A percentile compares a stretch with the other conserved stretches of the same genome.
Evolutionary conservation across 2,329 filamentous ascomycete species (phyloP).

Genomic region (Colletotrichum orchidophilum): DNA sequence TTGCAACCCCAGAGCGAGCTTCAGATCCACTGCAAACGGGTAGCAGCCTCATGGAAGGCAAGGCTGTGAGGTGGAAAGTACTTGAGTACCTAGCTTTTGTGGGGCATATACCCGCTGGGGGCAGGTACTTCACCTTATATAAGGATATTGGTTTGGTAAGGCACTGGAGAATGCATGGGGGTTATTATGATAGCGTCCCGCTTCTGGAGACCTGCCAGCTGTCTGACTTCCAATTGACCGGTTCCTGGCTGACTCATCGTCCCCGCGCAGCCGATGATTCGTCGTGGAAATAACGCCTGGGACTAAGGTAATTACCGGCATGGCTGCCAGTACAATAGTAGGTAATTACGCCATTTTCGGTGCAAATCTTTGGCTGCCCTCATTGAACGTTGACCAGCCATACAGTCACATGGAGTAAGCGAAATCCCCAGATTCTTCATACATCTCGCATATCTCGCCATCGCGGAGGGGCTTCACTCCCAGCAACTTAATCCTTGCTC

Average conservation of each 20-base stretch:
- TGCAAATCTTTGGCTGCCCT: slow-evolving; percentile 18
- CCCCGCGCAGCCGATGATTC: slow-evolving; percentile 19
- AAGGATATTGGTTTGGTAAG: slow-evolving; percentile 4
- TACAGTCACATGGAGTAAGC: slow-evolving; percentile 9
- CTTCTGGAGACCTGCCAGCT: not conserved
- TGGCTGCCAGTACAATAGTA: not conserved
- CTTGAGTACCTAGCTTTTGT: not conserved
- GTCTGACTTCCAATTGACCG: not conserved
- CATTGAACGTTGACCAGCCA: slow-evolving; percentile 8
- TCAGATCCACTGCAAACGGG: slow-evolving; percentile 28
- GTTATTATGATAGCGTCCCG: not conserved
- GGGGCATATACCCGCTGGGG: slow-evolving; percentile 1
- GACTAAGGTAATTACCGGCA: not conserved
- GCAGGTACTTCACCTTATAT: no score
- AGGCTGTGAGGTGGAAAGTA: slow-evolving; percentile 14
- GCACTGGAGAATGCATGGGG: not conserved
- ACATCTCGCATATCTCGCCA: slow-evolving; percentile 26
- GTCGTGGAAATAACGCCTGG: not conserved
- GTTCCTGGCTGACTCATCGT: slow-evolving; percentile 20
- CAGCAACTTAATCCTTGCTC: not conserved
- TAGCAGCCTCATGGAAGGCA: slow-evolving; percentile 32
- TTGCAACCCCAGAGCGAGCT: slow-evolving; percentile 26
- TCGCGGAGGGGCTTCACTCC: not conserved
- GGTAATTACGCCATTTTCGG: slow-evolving; percentile 32
- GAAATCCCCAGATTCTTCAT: slow-evolving; percentile 19